Conservation (phyloP, 345 rosid species). For the Aethionema arabicum region DNA sequence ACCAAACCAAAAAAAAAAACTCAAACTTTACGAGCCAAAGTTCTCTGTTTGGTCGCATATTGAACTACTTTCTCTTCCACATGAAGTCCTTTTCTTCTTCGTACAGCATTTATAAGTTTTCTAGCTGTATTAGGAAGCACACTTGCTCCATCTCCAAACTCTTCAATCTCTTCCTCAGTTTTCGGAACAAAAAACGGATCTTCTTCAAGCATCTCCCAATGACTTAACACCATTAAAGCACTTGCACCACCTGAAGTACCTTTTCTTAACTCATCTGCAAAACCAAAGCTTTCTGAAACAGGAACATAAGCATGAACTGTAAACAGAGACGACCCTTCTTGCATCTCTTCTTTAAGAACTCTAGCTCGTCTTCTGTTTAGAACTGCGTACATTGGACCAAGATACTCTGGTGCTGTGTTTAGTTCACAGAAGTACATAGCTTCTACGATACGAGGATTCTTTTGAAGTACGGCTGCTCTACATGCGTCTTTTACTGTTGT, state of each 20-base stretch:
- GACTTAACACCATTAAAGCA: conserved; percentile 84
- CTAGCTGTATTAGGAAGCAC: conserved; percentile 80
- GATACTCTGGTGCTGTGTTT: conserved; percentile 66
- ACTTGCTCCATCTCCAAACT: conserved; percentile 88
- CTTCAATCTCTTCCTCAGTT: conserved; percentile 86
- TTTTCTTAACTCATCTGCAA: conserved; percentile 79
- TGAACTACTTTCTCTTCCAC: conserved; percentile 90
- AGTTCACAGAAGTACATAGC: conserved; percentile 93
- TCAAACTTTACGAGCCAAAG: conserved; percentile 64
- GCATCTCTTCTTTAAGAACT: conserved; percentile 93
- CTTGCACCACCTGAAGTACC: conserved; percentile 89
- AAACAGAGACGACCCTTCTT: conserved; percentile 78
- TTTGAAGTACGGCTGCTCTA: conserved; percentile 71
- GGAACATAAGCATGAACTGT: conserved; percentile 82
- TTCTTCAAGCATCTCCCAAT: conserved; percentile 82
- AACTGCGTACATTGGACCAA: conserved; percentile 82
- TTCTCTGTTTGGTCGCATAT: conserved; percentile 84
- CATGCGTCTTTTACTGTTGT: conserved; percentile 82
- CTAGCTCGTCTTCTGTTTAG: conserved; percentile 73
- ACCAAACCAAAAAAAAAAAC: neutral
- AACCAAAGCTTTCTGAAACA: conserved; percentile 85
- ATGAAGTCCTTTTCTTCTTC: conserved; percentile 77
- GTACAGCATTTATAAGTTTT: conserved; percentile 73
- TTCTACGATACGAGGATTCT: conserved; percentile 76
- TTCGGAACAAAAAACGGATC: conserved; percentile 91